Conservation (phyloP, 352 stramenopile genomes). For the Pythium inflatum region DNA sequence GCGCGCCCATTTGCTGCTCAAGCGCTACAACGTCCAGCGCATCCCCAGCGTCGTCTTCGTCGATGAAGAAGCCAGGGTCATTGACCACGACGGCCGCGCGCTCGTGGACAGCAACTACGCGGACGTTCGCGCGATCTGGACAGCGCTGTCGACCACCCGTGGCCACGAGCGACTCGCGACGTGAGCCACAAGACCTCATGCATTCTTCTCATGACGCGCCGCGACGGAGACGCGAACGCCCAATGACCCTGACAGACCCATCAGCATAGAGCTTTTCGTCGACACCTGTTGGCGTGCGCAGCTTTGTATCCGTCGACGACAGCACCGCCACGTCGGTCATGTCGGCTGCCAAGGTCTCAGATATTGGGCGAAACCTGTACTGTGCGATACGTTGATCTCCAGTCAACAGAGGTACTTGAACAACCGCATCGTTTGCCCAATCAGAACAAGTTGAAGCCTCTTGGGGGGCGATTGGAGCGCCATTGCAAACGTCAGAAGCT, state of each 20-base stretch:
- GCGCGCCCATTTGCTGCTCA: constrained; percentile 44
- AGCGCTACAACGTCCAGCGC: constrained; percentile 56
- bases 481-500: no score
- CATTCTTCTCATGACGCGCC: no score
- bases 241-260: no score
- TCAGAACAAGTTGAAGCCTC: constrained; percentile 31
- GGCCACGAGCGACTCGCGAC: background rate
- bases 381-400: background rate
- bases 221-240: no score
- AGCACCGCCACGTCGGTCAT: no score
- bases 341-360: no score
- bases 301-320: no score
- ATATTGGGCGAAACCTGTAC: constrained; percentile 1
- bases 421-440: constrained; percentile 24
- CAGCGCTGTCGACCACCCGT: background rate
- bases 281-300: no score
- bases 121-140: constrained; percentile 54
- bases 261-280: no score
- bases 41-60: constrained; percentile 68
- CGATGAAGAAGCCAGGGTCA: constrained; percentile 46
- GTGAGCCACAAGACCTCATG: no score
- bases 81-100: constrained; percentile 50
- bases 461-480: no score
- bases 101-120: constrained; percentile 61
- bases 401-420: constrained; percentile 20